These are phyloP conservation scores for Bisporella sp. DNA, from an alignment of 2,329 filamentous ascomycete genomes.

Conservation along the genomic window DNA sequence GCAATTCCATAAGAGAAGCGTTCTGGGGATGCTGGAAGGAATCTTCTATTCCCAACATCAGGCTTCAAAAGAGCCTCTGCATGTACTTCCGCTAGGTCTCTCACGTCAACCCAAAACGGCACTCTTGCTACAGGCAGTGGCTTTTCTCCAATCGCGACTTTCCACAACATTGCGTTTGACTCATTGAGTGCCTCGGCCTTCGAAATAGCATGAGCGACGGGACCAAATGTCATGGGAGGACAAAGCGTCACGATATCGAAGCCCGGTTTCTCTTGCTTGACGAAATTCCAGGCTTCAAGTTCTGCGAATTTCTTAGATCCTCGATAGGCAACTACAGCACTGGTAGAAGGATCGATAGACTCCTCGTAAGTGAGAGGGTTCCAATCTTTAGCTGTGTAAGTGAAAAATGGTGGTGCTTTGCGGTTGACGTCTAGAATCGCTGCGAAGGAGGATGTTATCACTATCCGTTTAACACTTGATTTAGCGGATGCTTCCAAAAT, in stretches of 20 bases:
- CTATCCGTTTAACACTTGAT: slow-evolving; percentile 27
- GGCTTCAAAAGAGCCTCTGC: too few species aligned
- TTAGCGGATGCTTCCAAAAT: slow-evolving; percentile 39
- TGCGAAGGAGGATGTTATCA: slow-evolving; percentile 59
- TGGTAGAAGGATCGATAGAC: slow-evolving; percentile 21
- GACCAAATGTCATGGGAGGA: slow-evolving; percentile 55
- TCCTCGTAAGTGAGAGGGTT: slow-evolving; percentile 42
- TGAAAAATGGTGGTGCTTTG: slow-evolving; percentile 39
- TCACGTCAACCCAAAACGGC: slow-evolving; percentile 47
- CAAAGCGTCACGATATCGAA: slow-evolving; percentile 55
- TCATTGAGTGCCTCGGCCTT: slow-evolving; percentile 59
- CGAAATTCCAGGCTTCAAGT: slow-evolving; percentile 55
- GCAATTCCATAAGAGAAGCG: too few species aligned
- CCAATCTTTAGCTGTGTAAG: slow-evolving; percentile 46
- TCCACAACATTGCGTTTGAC: slow-evolving; percentile 59
- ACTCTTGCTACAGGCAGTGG: slow-evolving; percentile 42
- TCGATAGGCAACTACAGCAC: slow-evolving; percentile 16
- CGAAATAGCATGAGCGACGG: slow-evolving; percentile 52
- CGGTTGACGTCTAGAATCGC: slow-evolving; percentile 47
- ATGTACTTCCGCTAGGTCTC: slow-evolving; percentile 30
- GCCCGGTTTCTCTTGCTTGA: slow-evolving; percentile 41
- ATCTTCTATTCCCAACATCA: too few species aligned
- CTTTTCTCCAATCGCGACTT: slow-evolving; percentile 53
- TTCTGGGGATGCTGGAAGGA: too few species aligned
- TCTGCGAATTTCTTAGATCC: slow-evolving; percentile 57